Percentiles rank a stretch among this genome's conserved stretches.
phyloP scores from a whole-genome alignment of 257 asterid species.

The Datura wrightii region DNA sequence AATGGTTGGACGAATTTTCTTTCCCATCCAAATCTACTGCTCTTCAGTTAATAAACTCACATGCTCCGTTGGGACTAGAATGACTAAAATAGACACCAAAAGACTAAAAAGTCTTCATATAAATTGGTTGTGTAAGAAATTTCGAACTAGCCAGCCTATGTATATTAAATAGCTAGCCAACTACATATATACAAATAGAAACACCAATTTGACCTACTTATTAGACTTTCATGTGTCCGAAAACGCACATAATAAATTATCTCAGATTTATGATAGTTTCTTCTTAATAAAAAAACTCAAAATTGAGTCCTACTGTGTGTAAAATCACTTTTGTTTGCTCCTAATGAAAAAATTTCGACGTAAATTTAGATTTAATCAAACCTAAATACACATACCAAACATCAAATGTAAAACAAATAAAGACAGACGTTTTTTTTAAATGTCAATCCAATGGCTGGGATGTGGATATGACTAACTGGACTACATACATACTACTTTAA shows the following conservation, averaged over 20 bases:
- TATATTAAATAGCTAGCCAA: slow-evolving; percentile 27
- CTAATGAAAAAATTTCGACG: too few species aligned
- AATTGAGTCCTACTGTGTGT: too few species aligned
- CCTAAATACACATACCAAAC: too few species aligned
- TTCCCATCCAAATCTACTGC: not conserved
- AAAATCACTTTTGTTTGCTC: too few species aligned
- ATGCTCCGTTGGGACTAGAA: not conserved
- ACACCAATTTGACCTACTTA: slow-evolving; percentile 25
- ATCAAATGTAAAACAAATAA: not conserved
- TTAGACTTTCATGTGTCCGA: not conserved
- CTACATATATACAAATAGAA: not conserved
- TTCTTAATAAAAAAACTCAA: not conserved
- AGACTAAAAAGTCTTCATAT: not conserved
- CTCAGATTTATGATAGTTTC: too few species aligned
- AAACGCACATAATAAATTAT: not conserved
- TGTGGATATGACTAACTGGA: not conserved
- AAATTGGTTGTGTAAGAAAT: not conserved
- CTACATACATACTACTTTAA: not conserved
- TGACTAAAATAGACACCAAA: not conserved
- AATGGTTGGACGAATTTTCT: not conserved
- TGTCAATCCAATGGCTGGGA: not conserved
- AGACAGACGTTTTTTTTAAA: not conserved
- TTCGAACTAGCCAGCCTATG: not conserved
- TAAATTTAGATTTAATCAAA: too few species aligned
- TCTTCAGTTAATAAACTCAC: not conserved